Base-by-base conservation (phyloP, 768 basidiomycete species). In the Lenzites betulinus region DNA sequence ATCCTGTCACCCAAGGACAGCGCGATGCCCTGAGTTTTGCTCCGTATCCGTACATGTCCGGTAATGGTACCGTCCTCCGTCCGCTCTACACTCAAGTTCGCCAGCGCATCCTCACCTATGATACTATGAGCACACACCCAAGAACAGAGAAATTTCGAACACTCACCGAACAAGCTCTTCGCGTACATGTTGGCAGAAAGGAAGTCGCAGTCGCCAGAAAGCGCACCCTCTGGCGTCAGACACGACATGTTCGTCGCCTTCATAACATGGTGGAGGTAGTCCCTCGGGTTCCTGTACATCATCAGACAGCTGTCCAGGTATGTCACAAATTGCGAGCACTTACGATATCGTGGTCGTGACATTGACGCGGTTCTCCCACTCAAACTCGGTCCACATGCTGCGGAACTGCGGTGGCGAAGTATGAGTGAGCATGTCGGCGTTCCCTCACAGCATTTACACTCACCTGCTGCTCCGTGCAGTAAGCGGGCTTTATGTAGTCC, bases 331-430 rank as follows among this genome's bases (percentile, higher is more conserved):
- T 1, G 20, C 30, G 60, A 25, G 64, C 30, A 84, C 91, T 67
- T 76, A 92, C 90, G 88, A 83, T 74, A 95, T 85, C 23, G 85
- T 75, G 47, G 88, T 91, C 65, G 87, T 88, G 55, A 98, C 92
- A 70, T 98, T 98, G 56, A 98, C 96, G 67, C 95, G 85, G 77
- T 99, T 99, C 82, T 99, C 96, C 96, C 96, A 99, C 74, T 99
- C 96, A 69, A 99, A 99, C 74, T 98, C 97, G 26, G 95, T 99
- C 96, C 96, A 97, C 94, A 96, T 96, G 73, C 86, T 92, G 33
- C 96, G 86, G 86, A 96, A 96, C 90, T 95, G 67, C 8, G 44
- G 15, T 50, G 54, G 26, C 39, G 39, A 33, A 13, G 59, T 38
- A 22, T 58, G 7, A 25, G 28, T 22, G 43, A 52, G 22, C 39